These are phyloP conservation scores for Diaporthe vaccinii DNA, from an alignment of 2,329 filamentous ascomycete genomes.

Conservation along the genomic window DNA sequence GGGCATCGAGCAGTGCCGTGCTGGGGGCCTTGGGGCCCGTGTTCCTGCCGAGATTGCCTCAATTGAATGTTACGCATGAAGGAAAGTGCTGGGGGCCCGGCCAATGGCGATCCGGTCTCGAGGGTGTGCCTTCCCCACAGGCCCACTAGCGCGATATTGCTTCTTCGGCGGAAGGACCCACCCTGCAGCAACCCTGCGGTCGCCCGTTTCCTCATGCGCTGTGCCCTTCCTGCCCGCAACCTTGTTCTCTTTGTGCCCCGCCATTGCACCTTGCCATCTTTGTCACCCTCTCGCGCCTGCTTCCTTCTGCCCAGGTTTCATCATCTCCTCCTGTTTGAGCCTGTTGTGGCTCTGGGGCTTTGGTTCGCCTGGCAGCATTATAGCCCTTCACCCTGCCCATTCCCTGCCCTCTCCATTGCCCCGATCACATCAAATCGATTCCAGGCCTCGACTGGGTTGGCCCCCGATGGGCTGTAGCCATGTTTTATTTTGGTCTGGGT, in stretches of 20 bases:
- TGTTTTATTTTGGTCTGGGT: slow-evolving; percentile 38
- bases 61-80: slow-evolving; percentile 24
- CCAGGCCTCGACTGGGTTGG: slow-evolving; percentile 30
- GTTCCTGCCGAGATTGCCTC: slow-evolving; percentile 30
- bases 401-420: slow-evolving; percentile 1
- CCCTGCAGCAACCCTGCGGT: slow-evolving; percentile 32
- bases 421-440: slow-evolving; percentile 21
- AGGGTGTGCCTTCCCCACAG: slow-evolving; percentile 33
- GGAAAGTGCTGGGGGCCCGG: slow-evolving; percentile 13
- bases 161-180: slow-evolving; percentile 23
- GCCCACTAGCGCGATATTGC: slow-evolving; percentile 35
- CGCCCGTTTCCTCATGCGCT: slow-evolving; percentile 31
- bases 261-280: slow-evolving; percentile 26
- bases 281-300: slow-evolving; percentile 18
- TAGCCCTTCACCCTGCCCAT: slow-evolving; percentile 17
- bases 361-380: slow-evolving; percentile 34
- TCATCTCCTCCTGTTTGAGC: slow-evolving; percentile 37
- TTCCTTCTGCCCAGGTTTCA: slow-evolving; percentile 36
- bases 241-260: slow-evolving; percentile 4
- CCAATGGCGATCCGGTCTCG: slow-evolving; percentile 6
- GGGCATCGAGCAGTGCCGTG: slow-evolving; percentile 2
- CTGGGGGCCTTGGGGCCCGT: background rate
- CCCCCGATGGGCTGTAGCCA: slow-evolving; percentile 35
- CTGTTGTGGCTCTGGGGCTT: slow-evolving; percentile 17
- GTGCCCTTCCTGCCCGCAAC: slow-evolving; percentile 28